Percentiles rank a stretch among this genome's conserved stretches.
Conservation (phyloP, 2,329 filamentous ascomycete species). For the Fusarium napiforme region DNA sequence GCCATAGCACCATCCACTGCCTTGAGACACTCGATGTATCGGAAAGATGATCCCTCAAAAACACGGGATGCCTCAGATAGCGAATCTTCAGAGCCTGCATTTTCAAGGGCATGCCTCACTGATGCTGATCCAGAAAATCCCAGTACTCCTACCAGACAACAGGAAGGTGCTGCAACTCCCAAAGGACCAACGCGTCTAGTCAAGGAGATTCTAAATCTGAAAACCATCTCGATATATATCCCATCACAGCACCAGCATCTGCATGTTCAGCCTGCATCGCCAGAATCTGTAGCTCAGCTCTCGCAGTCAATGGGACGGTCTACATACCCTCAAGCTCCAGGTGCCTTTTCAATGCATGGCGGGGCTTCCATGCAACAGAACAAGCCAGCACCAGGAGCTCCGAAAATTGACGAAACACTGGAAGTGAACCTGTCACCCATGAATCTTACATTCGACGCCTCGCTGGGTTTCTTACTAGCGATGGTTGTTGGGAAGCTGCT, state of each 20-base stretch:
- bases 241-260: conserved; percentile 62
- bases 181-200: conserved; percentile 64
- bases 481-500: conserved; percentile 63
- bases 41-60: conserved; percentile 12
- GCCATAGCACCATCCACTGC: conserved; percentile 14
- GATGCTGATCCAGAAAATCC: conserved; percentile 28
- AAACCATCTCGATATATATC: conserved; percentile 64
- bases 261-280: conserved; percentile 48
- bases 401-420: conserved; percentile 46
- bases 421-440: conserved; percentile 65
- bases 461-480: conserved; percentile 65
- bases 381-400: not conserved
- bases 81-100: conserved; percentile 45
- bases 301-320: conserved; percentile 52
- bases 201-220: conserved; percentile 64
- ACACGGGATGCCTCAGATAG: conserved; percentile 35
- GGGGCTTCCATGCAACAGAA: conserved; percentile 15
- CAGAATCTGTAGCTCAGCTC: conserved; percentile 45
- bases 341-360: conserved; percentile 67
- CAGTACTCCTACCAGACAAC: conserved; percentile 25
- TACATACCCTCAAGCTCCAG: conserved; percentile 65
- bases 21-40: conserved; percentile 7
- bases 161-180: conserved; percentile 60
- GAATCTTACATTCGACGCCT: conserved; percentile 65
- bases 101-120: conserved; percentile 40